Base-by-base conservation (phyloP, 805 yeast genomes). In the Ogataea nakhonphanomensis region DNA sequence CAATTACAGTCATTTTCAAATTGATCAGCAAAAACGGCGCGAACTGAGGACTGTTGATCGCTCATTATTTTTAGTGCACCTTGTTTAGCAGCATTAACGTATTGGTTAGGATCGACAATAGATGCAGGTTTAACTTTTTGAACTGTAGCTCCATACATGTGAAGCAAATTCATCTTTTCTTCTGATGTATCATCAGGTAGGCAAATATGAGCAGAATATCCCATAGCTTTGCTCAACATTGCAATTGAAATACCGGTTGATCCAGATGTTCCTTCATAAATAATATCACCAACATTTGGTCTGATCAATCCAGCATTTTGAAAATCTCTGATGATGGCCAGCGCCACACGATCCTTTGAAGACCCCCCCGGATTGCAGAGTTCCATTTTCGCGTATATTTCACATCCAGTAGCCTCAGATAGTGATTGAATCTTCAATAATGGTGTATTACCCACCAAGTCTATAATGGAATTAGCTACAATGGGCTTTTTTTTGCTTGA, bases 171-270 rank as follows among this genome's bases (percentile, higher is more conserved):
- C 17, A 91, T 58, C 55, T 91, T 91, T 51, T 91, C 99, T 2
- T 69, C 69, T 0, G 95, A 82, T 0, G 98, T 93, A 55, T 91
- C 99, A 57, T 89, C 93, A 0, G 98, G 98, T 7, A 93, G 67
- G 35, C 95, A 90, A n/a, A 91, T 93, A 54, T 89, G 96, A 0
- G 96, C 85, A 14, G 75, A 78, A 59, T 90, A 90, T 0, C 99
- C 99, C 37, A 85, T 60, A 0, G 96, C 84, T 50, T 88, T 79
- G 47, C 95, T 86, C n/a, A 93, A 71, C 62, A 89, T 78, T 0
- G 97, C 96, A 52, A 91, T 74, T 1, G 96, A 86, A 9, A 93
- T 93, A 3, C 99, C 99, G 0, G 99, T 91, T 0, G 97, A 89
- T 0, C 99, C 99, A 8, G 93, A 82, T 0, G 99, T 93, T 7